phyloP scores from a whole-genome alignment of 2,329 filamentous ascomycete genomes.

The Tolypocladium cylindrosporum region DNA sequence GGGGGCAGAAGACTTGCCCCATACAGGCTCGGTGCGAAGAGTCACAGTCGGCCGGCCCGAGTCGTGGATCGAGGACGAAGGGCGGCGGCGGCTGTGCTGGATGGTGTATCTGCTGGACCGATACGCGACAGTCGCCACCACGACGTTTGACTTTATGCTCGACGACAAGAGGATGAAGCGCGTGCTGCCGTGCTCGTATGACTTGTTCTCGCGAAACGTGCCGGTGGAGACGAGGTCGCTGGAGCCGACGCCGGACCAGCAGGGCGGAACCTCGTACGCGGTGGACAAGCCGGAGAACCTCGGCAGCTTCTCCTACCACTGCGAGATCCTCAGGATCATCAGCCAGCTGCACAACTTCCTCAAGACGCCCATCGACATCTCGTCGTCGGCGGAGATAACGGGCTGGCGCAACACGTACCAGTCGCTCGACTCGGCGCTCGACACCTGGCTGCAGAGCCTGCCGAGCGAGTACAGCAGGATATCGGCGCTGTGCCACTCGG shows the following conservation, averaged over 20 bases:
- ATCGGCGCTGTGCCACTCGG: conserved; percentile 32
- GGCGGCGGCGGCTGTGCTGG: conserved; percentile 30
- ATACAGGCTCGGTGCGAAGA: conserved; percentile 23
- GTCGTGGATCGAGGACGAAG: conserved; percentile 35
- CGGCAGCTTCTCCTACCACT: conserved; percentile 34
- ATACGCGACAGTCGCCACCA: conserved; percentile 31
- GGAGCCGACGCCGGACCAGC: conserved; percentile 12
- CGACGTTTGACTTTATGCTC: conserved; percentile 30
- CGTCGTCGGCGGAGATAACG: conserved; percentile 25
- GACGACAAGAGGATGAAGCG: conserved; percentile 28
- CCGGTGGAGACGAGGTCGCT: conserved; percentile 30
- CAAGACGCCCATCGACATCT: conserved; percentile 27
- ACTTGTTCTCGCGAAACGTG: conserved; percentile 32
- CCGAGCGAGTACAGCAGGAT: conserved; percentile 35
- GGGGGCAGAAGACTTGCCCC: conserved; percentile 19
- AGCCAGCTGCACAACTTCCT: conserved; percentile 33
- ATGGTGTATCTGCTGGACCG: conserved; percentile 35
- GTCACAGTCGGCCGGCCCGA: conserved; percentile 24
- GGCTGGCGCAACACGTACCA: conserved; percentile 31
- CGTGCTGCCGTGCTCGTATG: conserved; percentile 32
- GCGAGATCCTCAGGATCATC: conserved; percentile 31
- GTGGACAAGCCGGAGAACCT: conserved; percentile 31
- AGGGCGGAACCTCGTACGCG: conserved; percentile 14
- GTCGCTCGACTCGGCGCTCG: conserved; percentile 26
- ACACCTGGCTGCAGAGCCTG: conserved; percentile 30